These are phyloP conservation scores for Crithidia mellificae DNA, from an alignment of 208 protist genomes.

Conservation along the genomic window DNA sequence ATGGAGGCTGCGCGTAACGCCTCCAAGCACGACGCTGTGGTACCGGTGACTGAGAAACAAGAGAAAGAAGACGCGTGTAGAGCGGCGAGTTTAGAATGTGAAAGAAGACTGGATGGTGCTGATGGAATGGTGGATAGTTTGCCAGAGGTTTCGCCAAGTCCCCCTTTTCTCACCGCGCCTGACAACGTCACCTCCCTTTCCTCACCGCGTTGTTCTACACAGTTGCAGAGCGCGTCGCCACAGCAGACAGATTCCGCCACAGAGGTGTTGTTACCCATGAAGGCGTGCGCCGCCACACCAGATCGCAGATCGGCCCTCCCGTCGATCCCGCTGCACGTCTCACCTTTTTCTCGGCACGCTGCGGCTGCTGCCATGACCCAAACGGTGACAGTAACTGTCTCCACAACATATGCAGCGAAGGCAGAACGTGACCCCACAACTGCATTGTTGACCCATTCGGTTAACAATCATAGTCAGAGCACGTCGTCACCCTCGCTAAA, in stretches of 20 bases:
- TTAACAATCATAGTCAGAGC: no score
- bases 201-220: neutral
- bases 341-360: constrained; percentile 7
- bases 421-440: no score
- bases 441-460: no score
- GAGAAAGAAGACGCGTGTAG: neutral
- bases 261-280: neutral
- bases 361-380: neutral
- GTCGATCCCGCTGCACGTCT: constrained; percentile 25
- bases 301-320: neutral
- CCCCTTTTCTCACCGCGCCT: constrained; percentile 1
- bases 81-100: no score
- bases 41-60: neutral
- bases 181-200: neutral
- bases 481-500: neutral
- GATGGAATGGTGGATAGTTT: no score
- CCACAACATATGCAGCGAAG: neutral
- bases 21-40: no score
- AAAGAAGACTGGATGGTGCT: no score
- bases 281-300: neutral
- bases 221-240: no score
- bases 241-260: neutral
- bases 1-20: neutral
- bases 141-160: neutral
- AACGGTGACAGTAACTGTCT: no score